phyloP scores from a whole-genome alignment of 306 rosid genomes.

The Crotalaria pallida region DNA sequence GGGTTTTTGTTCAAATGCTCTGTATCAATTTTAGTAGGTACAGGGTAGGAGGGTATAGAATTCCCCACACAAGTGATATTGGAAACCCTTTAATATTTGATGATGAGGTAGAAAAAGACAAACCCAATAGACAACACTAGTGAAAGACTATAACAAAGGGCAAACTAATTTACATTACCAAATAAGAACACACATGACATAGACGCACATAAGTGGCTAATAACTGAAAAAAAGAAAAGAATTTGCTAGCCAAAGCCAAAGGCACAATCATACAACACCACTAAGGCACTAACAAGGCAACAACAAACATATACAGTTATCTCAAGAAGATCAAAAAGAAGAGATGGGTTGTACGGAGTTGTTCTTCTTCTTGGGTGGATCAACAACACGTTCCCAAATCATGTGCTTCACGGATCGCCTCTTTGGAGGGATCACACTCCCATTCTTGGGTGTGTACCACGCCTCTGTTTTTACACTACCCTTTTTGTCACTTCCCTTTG shows the following conservation, averaged over 20 bases:
- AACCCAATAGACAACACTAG: not conserved
- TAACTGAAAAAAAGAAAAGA: not conserved
- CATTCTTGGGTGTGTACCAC: conserved; percentile 20
- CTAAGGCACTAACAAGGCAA: too few species aligned
- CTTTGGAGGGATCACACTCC: conserved; percentile 27
- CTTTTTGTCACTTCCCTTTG: not conserved
- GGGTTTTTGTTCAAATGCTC: not conserved
- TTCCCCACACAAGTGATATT: not conserved
- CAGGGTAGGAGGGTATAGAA: not conserved
- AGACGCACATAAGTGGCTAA: not conserved
- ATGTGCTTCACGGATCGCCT: conserved; percentile 18
- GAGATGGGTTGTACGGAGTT: too few species aligned
- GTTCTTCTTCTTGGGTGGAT: not conserved
- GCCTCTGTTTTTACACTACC: not conserved
- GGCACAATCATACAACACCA: not conserved
- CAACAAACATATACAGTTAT: too few species aligned
- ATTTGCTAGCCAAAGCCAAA: not conserved
- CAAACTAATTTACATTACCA: not conserved
- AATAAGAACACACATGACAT: not conserved
- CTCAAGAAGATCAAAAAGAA: too few species aligned
- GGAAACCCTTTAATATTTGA: not conserved
- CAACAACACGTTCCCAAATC: not conserved
- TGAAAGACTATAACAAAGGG: not conserved
- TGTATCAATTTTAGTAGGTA: not conserved
- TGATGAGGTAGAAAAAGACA: not conserved